Conservation (phyloP, 1,284 basidiomycete genomes). For the Trichosporon sp. region DNA sequence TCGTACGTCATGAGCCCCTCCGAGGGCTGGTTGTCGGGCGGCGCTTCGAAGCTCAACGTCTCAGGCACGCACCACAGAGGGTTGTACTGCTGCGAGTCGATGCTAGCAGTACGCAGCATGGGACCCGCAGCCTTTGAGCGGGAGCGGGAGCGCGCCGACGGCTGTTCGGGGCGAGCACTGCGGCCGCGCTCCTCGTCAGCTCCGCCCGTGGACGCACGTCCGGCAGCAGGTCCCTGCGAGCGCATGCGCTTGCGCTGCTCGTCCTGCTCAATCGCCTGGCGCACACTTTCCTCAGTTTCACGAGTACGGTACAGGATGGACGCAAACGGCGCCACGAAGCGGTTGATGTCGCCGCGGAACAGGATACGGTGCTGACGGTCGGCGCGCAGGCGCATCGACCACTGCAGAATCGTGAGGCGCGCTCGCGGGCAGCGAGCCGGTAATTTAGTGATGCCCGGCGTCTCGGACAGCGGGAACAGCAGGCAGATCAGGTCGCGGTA, state of each 20-base stretch:
- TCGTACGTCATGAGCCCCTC: conserved; percentile 73
- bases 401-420: conserved; percentile 73
- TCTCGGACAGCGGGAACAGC: conserved; percentile 39
- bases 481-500: conserved; percentile 52
- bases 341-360: conserved; percentile 55
- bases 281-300: conserved; percentile 35
- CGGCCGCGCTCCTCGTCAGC: conserved; percentile 36
- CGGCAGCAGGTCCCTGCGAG: neutral
- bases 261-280: conserved; percentile 32
- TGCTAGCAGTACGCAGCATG: conserved; percentile 26
- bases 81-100: conserved; percentile 47
- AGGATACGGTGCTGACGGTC: conserved; percentile 88
- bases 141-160: conserved; percentile 58
- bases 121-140: conserved; percentile 56
- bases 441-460: conserved; percentile 25
- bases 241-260: conserved; percentile 23
- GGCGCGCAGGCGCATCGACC: conserved; percentile 81
- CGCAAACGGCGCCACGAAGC: conserved; percentile 43
- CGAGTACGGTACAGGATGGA: conserved; percentile 45
- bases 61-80: conserved; percentile 80
- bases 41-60: conserved; percentile 61
- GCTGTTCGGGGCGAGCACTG: conserved; percentile 16
- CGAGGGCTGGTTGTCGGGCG: conserved; percentile 63
- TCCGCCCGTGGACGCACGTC: conserved; percentile 7
- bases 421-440: conserved; percentile 57